A percentile compares a stretch with the other conserved stretches of the same genome.
Conservation (phyloP, 2,329 filamentous ascomycete species). For the Cladosporium sp. region DNA sequence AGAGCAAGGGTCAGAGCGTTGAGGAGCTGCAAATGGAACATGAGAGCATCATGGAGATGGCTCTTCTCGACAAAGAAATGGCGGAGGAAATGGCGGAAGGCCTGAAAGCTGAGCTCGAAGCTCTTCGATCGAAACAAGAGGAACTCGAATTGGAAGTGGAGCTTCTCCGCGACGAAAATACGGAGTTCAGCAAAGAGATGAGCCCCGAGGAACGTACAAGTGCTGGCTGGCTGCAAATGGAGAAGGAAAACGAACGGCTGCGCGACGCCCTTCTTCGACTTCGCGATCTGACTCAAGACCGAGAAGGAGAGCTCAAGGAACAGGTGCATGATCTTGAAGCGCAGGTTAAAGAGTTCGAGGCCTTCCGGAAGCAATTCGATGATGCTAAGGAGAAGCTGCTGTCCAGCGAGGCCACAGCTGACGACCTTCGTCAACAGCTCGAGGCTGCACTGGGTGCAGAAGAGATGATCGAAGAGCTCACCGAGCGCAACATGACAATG, state of each 20-base stretch:
- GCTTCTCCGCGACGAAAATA: slow-evolving; percentile 78
- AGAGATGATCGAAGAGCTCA: slow-evolving; percentile 88
- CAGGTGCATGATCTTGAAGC: slow-evolving; percentile 43
- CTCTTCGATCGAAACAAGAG: slow-evolving; percentile 67
- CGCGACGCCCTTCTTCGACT: slow-evolving; percentile 78
- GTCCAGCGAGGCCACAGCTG: slow-evolving; percentile 66
- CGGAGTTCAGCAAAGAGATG: slow-evolving; percentile 76
- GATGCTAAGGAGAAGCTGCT: slow-evolving; percentile 65
- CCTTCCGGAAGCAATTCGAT: slow-evolving; percentile 55
- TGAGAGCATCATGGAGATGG: slow-evolving; percentile 78
- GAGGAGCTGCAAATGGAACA: slow-evolving; percentile 75
- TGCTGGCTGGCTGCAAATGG: slow-evolving; percentile 84
- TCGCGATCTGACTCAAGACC: slow-evolving; percentile 79
- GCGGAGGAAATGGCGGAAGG: slow-evolving; percentile 87
- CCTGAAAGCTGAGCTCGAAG: slow-evolving; percentile 71
- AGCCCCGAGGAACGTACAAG: slow-evolving; percentile 80
- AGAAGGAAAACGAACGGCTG: slow-evolving; percentile 80
- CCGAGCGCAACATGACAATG: slow-evolving; percentile 77
- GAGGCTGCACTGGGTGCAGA: slow-evolving; percentile 84
- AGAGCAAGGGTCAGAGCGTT: slow-evolving; percentile 61
- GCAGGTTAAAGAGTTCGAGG: slow-evolving; percentile 38
- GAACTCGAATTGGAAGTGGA: slow-evolving; percentile 86
- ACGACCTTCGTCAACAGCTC: slow-evolving; percentile 84
- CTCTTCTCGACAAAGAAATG: slow-evolving; percentile 88
- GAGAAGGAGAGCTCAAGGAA: slow-evolving; percentile 70